phyloP scores from a whole-genome alignment of 1,284 basidiomycete genomes.

The Malassezia restricta region DNA sequence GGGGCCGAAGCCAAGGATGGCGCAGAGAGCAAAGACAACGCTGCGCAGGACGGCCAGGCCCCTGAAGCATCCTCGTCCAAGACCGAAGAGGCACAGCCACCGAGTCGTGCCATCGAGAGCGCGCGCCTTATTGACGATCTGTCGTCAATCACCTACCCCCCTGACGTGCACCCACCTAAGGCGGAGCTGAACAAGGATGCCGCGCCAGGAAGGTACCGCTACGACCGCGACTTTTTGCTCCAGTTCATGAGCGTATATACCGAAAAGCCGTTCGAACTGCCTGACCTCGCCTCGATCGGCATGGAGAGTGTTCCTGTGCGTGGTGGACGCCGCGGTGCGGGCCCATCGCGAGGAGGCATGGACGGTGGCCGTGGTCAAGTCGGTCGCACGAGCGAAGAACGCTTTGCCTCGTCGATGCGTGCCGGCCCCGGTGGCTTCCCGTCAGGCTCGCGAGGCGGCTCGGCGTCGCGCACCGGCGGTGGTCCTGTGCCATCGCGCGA shows the following conservation, averaged over 20 bases:
- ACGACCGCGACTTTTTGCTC: constrained; percentile 91
- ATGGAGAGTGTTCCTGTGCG: constrained; percentile 46
- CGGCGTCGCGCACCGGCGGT: constrained; percentile 39
- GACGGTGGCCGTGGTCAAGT: constrained; percentile 22
- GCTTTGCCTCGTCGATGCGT: constrained; percentile 34
- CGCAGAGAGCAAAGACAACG: constrained; percentile 10
- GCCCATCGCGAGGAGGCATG: constrained; percentile 15
- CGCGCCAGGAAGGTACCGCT: constrained; percentile 78
- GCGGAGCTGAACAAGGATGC: constrained; percentile 73
- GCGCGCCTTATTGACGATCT: constrained; percentile 68
- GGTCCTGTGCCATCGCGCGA: constrained; percentile 42
- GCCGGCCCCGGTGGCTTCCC: constrained; percentile 34
- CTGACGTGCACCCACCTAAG: constrained; percentile 68
- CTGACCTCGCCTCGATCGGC: constrained; percentile 79
- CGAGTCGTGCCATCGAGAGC: constrained; percentile 5
- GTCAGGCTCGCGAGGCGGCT: constrained; percentile 35
- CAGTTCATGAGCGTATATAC: constrained; percentile 94
- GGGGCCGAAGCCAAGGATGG: constrained; percentile 5
- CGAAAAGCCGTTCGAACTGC: constrained; percentile 81
- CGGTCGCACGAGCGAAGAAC: constrained; percentile 43
- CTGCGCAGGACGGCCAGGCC: background rate
- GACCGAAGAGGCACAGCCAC: constrained; percentile 1
- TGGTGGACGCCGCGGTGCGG: constrained; percentile 25
- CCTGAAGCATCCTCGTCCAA: constrained; percentile 10
- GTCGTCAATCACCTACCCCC: constrained; percentile 66